Evolutionary conservation across 345 rosid genomes (phyloP).

Genomic region (Eucalyptus victrix): DNA sequence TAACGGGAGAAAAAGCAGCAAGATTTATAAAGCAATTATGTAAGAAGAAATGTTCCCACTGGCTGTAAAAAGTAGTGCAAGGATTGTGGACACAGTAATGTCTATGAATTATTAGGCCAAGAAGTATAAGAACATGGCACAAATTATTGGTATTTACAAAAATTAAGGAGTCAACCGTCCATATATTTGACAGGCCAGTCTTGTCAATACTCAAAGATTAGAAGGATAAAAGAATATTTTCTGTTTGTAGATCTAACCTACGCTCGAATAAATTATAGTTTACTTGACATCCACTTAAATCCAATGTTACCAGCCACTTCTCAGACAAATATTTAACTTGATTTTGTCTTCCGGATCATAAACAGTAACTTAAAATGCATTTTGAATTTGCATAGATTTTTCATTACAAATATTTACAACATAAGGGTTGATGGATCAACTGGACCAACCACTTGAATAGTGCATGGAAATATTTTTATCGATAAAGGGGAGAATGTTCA

Average conservation of each 20-base stretch:
- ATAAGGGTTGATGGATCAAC: background rate
- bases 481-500: background rate
- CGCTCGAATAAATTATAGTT: background rate
- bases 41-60: background rate
- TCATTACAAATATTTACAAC: background rate
- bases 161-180: background rate
- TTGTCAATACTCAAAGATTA: background rate
- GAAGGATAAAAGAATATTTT: background rate
- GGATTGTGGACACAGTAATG: background rate
- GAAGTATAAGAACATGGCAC: background rate
- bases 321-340: background rate
- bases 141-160: background rate
- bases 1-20: background rate
- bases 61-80: background rate
- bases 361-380: background rate
- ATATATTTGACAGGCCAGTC: background rate
- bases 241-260: background rate
- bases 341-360: background rate
- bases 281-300: background rate
- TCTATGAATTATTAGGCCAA: background rate
- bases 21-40: background rate
- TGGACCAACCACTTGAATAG: background rate
- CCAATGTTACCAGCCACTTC: background rate
- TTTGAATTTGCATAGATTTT: background rate
- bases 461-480: background rate